phyloP scores from a whole-genome alignment of 164 flowering plant genomes.

The Santalum album region DNA sequence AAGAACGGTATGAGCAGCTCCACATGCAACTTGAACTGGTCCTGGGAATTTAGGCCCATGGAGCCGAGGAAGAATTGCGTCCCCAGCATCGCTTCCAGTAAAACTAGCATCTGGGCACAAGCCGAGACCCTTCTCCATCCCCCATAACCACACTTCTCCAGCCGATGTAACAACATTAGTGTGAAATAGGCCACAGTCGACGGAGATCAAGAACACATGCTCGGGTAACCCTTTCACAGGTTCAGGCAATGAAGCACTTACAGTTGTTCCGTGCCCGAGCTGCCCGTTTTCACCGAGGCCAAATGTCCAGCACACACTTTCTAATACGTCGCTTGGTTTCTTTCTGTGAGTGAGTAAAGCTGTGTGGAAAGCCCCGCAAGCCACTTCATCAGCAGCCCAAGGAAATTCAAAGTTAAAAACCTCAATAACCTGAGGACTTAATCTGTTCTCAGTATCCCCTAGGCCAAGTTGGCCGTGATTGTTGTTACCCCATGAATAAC shows the following conservation, averaged over 20 bases:
- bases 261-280: conserved; percentile 82
- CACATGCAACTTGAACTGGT: conserved; percentile 77
- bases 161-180: conserved; percentile 68
- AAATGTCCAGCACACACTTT: conserved; percentile 77
- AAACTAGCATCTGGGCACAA: conserved; percentile 75
- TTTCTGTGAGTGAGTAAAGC: conserved; percentile 54
- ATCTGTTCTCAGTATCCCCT: conserved; percentile 56
- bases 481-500: conserved; percentile 84
- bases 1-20: conserved; percentile 88
- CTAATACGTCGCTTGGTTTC: conserved; percentile 21
- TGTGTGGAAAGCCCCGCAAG: conserved; percentile 86
- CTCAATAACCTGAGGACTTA: conserved; percentile 44
- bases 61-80: conserved; percentile 50
- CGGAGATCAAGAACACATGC: conserved; percentile 38
- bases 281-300: conserved; percentile 91
- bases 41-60: conserved; percentile 35
- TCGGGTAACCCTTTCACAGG: conserved; percentile 51
- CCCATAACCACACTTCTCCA: conserved; percentile 95
- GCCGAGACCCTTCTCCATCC: conserved; percentile 93
- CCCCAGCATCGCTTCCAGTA: conserved; percentile 60
- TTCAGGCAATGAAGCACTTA: conserved; percentile 37
- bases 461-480: conserved; percentile 78
- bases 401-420: conserved; percentile 37
- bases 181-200: conserved; percentile 86
- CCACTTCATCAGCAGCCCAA: conserved; percentile 55